Evolutionary conservation across 176 grass and related monocot species (phyloP).

Genomic region (Areca catechu): DNA sequence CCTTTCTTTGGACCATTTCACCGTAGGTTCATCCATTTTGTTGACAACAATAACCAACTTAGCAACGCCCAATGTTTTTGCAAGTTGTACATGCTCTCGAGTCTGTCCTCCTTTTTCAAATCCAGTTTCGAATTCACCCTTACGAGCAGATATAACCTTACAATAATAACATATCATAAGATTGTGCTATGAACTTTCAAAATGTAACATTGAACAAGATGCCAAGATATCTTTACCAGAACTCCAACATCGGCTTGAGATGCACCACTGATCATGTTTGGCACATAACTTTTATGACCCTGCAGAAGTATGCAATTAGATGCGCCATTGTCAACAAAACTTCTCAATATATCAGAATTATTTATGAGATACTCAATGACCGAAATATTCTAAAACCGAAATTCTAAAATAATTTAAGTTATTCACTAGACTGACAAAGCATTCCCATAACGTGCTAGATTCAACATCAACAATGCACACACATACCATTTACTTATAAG

Average conservation of each 20-base stretch:
- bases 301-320: conserved; percentile 30
- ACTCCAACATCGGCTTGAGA: conserved; percentile 98
- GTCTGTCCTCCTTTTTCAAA: conserved; percentile 81
- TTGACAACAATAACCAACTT: conserved; percentile 81
- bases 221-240: conserved; percentile 42
- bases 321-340: neutral
- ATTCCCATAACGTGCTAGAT: too few relatives aligned
- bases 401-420: too few relatives aligned
- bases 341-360: too few relatives aligned
- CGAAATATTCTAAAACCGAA: too few relatives aligned
- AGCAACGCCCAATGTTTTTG: conserved; percentile 79
- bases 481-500: too few relatives aligned
- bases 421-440: too few relatives aligned
- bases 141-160: conserved; percentile 81
- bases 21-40: conserved; percentile 90
- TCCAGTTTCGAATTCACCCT: conserved; percentile 95
- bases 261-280: conserved; percentile 94
- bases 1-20: conserved; percentile 77
- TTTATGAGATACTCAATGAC: too few relatives aligned
- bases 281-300: conserved; percentile 98
- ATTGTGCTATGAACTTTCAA: neutral
- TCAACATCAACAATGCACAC: too few relatives aligned
- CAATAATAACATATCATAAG: conserved; percentile 12
- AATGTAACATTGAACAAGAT: neutral
- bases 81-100: conserved; percentile 72